These are phyloP conservation scores for Mortierella sp. DNA, from an alignment of 371 early-diverging fungal species.

Conservation along the genomic window DNA sequence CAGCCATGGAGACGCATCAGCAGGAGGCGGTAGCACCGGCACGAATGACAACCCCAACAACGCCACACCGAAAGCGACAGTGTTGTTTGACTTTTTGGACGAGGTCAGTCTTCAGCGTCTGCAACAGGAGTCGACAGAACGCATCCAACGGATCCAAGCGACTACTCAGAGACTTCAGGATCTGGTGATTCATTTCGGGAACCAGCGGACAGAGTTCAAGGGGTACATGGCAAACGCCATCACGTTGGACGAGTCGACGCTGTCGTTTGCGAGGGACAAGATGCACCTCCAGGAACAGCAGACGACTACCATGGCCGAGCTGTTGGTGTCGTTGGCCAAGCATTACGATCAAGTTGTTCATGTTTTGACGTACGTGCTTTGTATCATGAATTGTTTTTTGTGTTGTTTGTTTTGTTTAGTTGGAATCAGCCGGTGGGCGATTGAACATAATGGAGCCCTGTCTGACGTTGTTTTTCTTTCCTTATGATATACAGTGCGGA, in stretches of 20 bases:
- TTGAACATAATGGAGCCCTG: neutral
- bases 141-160: slow-evolving; percentile 26
- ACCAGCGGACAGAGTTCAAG: slow-evolving; percentile 39
- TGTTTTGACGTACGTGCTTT: slow-evolving; percentile 52
- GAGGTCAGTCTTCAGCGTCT: slow-evolving; percentile 39
- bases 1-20: neutral
- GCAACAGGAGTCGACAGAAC: slow-evolving; percentile 28
- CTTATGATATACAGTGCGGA: slow-evolving; percentile 25
- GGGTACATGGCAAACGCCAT: slow-evolving; percentile 40
- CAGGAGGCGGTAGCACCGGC: neutral
- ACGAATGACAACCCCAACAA: no score
- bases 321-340: slow-evolving; percentile 54
- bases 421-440: no score
- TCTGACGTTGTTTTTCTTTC: neutral
- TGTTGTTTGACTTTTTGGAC: slow-evolving; percentile 48
- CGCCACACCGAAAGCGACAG: slow-evolving; percentile 4
- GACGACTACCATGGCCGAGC: slow-evolving; percentile 58
- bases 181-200: slow-evolving; percentile 19
- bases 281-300: slow-evolving; percentile 54
- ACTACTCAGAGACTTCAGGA: slow-evolving; percentile 26
- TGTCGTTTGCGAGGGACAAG: slow-evolving; percentile 56
- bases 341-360: slow-evolving; percentile 59
- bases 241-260: slow-evolving; percentile 54
- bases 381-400: neutral
- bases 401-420: no score